Evolutionary conservation across 331 rosid genomes (phyloP).

Genomic region (Quercus lobata): DNA sequence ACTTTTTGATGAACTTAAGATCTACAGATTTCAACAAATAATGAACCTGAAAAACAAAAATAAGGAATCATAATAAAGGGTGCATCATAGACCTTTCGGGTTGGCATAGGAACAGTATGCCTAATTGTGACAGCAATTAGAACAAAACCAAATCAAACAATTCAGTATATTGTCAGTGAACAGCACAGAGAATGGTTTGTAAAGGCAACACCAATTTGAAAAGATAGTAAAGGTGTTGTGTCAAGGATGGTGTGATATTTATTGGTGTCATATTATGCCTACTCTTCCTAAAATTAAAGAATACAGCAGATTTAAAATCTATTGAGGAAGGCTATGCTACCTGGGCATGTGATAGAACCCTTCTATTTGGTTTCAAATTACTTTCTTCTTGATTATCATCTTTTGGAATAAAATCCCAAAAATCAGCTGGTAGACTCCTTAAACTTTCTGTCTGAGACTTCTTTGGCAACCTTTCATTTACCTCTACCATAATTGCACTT

Average conservation of each 20-base stretch:
- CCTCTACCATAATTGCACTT: conserved; percentile 70
- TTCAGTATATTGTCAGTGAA: background rate
- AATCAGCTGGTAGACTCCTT: conserved; percentile 54
- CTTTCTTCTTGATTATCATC: conserved; percentile 67
- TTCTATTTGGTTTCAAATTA: conserved; percentile 36
- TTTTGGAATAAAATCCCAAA: conserved; percentile 74
- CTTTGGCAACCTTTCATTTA: conserved; percentile 36
- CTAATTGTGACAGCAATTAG: background rate
- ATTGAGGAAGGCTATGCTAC: conserved; percentile 32
- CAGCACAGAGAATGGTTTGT: background rate
- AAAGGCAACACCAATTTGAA: background rate
- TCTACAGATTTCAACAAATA: conserved; percentile 62
- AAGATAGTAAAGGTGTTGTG: background rate
- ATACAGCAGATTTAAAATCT: background rate
- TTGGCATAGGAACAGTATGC: conserved; percentile 3
- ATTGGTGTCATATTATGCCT: background rate
- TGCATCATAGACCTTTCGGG: conserved; percentile 7
- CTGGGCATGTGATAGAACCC: conserved; percentile 80
- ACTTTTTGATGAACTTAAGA: conserved; percentile 48
- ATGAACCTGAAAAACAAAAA: conserved; percentile 59
- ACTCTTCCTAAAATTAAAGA: background rate
- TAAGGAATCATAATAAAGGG: background rate
- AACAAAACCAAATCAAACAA: conserved; percentile 8
- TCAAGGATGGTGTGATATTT: background rate
- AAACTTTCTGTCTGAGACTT: conserved; percentile 26